These are phyloP conservation scores for Syzygium grande DNA, from an alignment of 345 rosid species.

Conservation along the genomic window DNA sequence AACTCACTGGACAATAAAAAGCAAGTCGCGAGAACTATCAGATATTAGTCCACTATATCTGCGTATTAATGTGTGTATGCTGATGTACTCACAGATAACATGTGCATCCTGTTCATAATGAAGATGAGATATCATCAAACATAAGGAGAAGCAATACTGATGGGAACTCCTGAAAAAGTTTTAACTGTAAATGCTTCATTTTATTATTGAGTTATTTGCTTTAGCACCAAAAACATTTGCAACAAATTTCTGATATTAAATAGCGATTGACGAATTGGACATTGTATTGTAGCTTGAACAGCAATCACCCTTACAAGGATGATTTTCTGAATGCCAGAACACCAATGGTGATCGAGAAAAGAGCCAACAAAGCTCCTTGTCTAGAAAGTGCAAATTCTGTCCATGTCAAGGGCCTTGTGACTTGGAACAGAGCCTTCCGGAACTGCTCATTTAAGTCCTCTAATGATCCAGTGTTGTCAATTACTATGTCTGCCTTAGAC, in stretches of 20 bases:
- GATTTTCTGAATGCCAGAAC: slow-evolving; percentile 36
- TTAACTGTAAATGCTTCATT: not conserved
- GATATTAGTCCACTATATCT: not conserved
- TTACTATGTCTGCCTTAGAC: slow-evolving; percentile 66
- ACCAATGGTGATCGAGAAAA: slow-evolving; percentile 34
- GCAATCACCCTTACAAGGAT: not conserved
- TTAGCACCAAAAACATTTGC: not conserved
- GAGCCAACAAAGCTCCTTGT: slow-evolving; percentile 50
- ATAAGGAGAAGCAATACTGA: not conserved
- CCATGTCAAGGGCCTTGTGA: slow-evolving; percentile 70
- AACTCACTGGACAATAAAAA: not conserved
- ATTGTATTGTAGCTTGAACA: not conserved
- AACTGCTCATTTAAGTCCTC: slow-evolving; percentile 60
- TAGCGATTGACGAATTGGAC: not conserved
- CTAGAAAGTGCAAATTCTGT: slow-evolving; percentile 80
- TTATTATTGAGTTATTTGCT: not conserved
- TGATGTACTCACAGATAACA: not conserved
- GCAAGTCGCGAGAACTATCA: not conserved
- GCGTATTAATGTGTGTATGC: not conserved
- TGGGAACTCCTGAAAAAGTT: not conserved
- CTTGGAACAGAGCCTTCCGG: slow-evolving; percentile 35
- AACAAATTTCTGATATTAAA: not conserved
- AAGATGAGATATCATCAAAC: not conserved
- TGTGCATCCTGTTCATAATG: not conserved
- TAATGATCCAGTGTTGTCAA: slow-evolving; percentile 65